These are phyloP conservation scores for Penicillium sp. DNA, from an alignment of 2,329 filamentous ascomycete genomes.

Conservation along the genomic window DNA sequence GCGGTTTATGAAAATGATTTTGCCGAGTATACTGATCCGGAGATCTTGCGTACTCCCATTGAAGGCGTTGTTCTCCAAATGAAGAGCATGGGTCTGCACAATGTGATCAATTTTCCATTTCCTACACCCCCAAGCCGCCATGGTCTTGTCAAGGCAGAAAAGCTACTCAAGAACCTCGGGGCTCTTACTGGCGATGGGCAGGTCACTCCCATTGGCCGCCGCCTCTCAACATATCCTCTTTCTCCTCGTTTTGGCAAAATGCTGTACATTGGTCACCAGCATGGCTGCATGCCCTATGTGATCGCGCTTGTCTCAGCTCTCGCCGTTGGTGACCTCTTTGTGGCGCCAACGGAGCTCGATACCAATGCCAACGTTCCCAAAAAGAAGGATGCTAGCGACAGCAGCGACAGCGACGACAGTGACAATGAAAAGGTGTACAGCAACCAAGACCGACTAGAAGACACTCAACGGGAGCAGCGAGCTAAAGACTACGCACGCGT, in stretches of 20 bases:
- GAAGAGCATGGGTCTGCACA: slow-evolving; percentile 87
- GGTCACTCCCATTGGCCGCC: slow-evolving; percentile 71
- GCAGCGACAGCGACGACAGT: slow-evolving; percentile 40
- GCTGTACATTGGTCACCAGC: slow-evolving; percentile 76
- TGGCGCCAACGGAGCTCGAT: slow-evolving; percentile 72
- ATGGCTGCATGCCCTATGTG: slow-evolving; percentile 76
- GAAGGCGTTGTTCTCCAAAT: slow-evolving; percentile 89
- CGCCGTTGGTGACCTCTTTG: slow-evolving; percentile 80
- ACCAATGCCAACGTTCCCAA: slow-evolving; percentile 43
- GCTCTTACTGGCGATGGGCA: slow-evolving; percentile 66
- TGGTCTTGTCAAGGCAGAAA: slow-evolving; percentile 76
- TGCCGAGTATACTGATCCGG: slow-evolving; percentile 74
- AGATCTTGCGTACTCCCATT: slow-evolving; percentile 84
- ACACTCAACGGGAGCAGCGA: slow-evolving; percentile 61
- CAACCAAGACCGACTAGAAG: slow-evolving; percentile 64
- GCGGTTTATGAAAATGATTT: slow-evolving; percentile 88
- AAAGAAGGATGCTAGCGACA: slow-evolving; percentile 3
- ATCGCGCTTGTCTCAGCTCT: slow-evolving; percentile 83
- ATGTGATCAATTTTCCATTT: slow-evolving; percentile 91
- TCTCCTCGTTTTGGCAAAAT: slow-evolving; percentile 89
- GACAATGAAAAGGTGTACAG: slow-evolving; percentile 44
- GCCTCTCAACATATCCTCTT: slow-evolving; percentile 82
- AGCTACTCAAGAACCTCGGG: slow-evolving; percentile 75
- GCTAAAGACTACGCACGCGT: slow-evolving; percentile 63
- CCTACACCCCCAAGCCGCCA: slow-evolving; percentile 78